Percentiles rank a stretch among this genome's conserved stretches.
These are phyloP conservation scores for Naganishia sp. DNA, from an alignment of 1,284 basidiomycete species.

Conservation along the genomic window DNA sequence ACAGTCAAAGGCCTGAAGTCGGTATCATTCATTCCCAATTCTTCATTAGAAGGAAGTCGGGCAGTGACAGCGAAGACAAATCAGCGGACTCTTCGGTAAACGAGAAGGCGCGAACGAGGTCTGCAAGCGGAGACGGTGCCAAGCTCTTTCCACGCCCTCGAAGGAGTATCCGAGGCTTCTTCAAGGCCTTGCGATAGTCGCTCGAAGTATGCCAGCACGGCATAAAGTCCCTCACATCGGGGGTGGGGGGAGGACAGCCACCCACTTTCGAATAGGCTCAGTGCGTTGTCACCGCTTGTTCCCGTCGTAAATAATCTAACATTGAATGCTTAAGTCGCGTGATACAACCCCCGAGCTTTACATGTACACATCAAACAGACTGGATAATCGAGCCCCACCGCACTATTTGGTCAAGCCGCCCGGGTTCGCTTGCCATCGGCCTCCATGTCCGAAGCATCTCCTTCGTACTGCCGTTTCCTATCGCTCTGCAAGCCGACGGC, in stretches of 20 bases:
- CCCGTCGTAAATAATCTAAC: too few relatives aligned
- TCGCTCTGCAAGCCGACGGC: background rate
- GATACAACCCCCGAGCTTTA: too few relatives aligned
- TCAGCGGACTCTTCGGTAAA: background rate
- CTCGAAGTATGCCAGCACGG: too few relatives aligned
- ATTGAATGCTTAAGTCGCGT: too few relatives aligned
- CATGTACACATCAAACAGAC: too few relatives aligned
- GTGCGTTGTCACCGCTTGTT: too few relatives aligned
- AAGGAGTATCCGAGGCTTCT: background rate
- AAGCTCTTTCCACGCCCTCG: background rate
- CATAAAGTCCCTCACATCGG: too few relatives aligned
- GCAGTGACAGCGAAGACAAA: conserved; percentile 3
- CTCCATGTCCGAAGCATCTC: conserved; percentile 4
- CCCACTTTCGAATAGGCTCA: too few relatives aligned
- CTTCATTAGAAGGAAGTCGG: background rate
- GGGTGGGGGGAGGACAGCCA: too few relatives aligned
- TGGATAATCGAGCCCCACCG: background rate
- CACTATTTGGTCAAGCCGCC: background rate
- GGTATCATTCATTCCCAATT: background rate
- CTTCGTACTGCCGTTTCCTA: background rate
- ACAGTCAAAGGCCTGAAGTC: background rate
- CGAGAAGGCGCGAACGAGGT: background rate
- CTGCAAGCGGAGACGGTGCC: background rate
- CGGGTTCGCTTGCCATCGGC: conserved; percentile 4
- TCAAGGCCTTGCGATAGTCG: too few relatives aligned